Base-by-base conservation (phyloP, 2,329 filamentous ascomycete species). In the Aspergillus sp. region DNA sequence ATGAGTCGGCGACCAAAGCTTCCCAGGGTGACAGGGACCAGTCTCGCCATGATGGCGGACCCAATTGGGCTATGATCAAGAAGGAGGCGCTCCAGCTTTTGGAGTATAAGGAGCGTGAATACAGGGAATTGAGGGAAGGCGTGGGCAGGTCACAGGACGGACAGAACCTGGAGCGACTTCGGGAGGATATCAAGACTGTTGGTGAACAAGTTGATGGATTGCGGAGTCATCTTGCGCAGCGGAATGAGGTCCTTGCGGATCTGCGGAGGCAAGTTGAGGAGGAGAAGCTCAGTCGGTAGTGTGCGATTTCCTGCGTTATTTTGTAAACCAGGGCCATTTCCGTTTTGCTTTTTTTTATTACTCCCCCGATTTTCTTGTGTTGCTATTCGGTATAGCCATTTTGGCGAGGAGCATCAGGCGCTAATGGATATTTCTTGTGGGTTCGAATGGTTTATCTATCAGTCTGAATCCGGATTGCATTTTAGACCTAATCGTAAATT, bases 161-260 rank as follows among this genome's bases (percentile, higher is more conserved):
- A 0, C 81, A 84, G 53, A 81, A 80, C 52, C 67, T 97, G 51
- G 86, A 90, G 69, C 82, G 84, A 33, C 82, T 96, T 38, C 75
- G 81, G 49, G 90, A 95, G 33, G 93, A 98, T 70, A 80, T 98
- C 64, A 80, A 86, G 60, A 87, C 88, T 41, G 88, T 98, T n/a
- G 85, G 81, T 61, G 91, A 97, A 71, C 91, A 98, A 75, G 84
- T 98, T 2, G 90, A 96, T 56, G 90, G 90, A 1, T 68, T 98
- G 56, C 90, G 95, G 73, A 73, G 76, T 52, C 93, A 98, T 74
- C 72, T 96, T 61, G 78, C 82, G 60, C 83, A 83, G 56, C 78
- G 93, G 52, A 82, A 91, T 69, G 81, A 84, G 55, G 81, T 84
- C 25, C 73, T 98, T 60, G 82, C 86, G 43, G 85, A 88, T 66